phyloP scores from a whole-genome alignment of 495 filamentous ascomycete genomes.

The Aspergillus diversus region DNA sequence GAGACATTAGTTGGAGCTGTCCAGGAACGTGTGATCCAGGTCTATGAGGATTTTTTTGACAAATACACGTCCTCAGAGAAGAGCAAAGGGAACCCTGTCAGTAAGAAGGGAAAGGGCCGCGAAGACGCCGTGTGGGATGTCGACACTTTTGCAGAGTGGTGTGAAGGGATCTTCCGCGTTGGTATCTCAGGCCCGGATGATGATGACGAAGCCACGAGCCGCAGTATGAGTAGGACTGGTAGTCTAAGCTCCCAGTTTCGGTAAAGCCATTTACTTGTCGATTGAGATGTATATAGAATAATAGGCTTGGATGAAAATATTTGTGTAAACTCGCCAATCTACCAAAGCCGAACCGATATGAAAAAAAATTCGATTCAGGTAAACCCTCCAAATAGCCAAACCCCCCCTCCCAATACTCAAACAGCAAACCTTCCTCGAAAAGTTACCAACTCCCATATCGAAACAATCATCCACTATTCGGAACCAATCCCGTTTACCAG shows the following conservation, averaged over 20 bases:
- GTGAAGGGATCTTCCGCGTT: slow-evolving; percentile 58
- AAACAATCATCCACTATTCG: no score
- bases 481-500: no score
- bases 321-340: background rate
- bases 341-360: no score
- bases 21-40: slow-evolving; percentile 60
- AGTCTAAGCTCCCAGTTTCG: slow-evolving; percentile 18
- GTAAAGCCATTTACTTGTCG: background rate
- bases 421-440: no score
- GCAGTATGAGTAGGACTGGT: slow-evolving; percentile 23
- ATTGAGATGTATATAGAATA: slow-evolving; percentile 9
- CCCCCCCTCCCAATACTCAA: no score
- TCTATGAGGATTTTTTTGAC: slow-evolving; percentile 64
- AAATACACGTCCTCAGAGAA: slow-evolving; percentile 50
- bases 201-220: slow-evolving; percentile 21
- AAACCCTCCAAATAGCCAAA: no score
- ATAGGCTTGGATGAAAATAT: background rate
- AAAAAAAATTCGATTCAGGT: no score
- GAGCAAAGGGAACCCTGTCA: slow-evolving; percentile 47
- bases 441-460: no score
- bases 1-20: slow-evolving; percentile 66
- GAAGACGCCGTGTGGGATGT: slow-evolving; percentile 67
- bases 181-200: slow-evolving; percentile 32
- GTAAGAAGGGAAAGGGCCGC: slow-evolving; percentile 62
- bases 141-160: slow-evolving; percentile 66